These are phyloP conservation scores for Phaffomyces antillensis DNA, from an alignment of 805 yeast genomes.

Conservation along the genomic window DNA sequence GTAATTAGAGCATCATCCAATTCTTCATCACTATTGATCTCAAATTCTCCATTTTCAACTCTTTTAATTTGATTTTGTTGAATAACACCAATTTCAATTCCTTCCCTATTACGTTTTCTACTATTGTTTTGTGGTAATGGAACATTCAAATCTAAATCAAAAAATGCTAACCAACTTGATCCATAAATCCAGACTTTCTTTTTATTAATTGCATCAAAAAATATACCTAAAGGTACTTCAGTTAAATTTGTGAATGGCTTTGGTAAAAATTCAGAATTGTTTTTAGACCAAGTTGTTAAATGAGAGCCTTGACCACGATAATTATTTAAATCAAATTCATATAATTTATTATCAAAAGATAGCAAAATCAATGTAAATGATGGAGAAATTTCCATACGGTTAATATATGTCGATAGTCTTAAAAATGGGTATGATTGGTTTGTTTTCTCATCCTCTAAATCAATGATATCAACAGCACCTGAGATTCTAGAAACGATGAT, in stretches of 20 bases:
- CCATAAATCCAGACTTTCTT: slow-evolving; percentile 81
- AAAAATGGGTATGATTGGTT: slow-evolving; percentile 38
- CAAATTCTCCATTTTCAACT: slow-evolving; percentile 17
- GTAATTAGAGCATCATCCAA: slow-evolving; percentile 19
- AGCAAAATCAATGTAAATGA: slow-evolving; percentile 50
- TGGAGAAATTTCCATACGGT: slow-evolving; percentile 51
- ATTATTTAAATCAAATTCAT: slow-evolving; percentile 48
- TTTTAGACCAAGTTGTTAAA: slow-evolving; percentile 72
- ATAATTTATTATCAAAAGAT: slow-evolving; percentile 67
- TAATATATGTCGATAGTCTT: slow-evolving; percentile 51
- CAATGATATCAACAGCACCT: slow-evolving; percentile 54
- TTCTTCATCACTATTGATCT: slow-evolving; percentile 19
- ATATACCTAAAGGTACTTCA: slow-evolving; percentile 71
- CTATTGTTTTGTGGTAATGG: slow-evolving; percentile 33
- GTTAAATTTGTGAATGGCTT: slow-evolving; percentile 45
- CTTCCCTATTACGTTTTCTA: slow-evolving; percentile 36
- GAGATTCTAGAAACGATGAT: slow-evolving; percentile 56
- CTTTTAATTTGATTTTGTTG: slow-evolving; percentile 25
- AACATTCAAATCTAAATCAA: slow-evolving; percentile 55
- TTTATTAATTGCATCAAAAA: slow-evolving; percentile 35
- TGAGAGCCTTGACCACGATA: slow-evolving; percentile 12
- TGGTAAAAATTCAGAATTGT: slow-evolving; percentile 72
- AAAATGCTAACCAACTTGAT: slow-evolving; percentile 67
- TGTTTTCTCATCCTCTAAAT: slow-evolving; percentile 21
- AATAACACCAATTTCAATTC: slow-evolving; percentile 34